A percentile compares a stretch with the other conserved stretches of the same genome.
Conservation (phyloP, 2,329 filamentous ascomycete genomes). For the Corinectria fuckeliana region DNA sequence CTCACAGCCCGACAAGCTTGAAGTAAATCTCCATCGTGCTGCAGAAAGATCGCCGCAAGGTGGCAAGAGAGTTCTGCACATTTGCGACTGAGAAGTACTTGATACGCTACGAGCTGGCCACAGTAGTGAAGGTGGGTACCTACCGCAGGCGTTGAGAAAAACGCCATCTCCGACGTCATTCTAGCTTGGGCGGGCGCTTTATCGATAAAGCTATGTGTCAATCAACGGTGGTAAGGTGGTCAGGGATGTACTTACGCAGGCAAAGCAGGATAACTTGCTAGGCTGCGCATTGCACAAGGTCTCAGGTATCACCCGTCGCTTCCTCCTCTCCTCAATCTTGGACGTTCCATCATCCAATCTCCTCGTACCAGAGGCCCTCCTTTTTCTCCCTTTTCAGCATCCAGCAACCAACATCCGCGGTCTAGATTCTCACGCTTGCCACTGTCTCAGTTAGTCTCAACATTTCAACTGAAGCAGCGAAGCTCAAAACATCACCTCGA, state of each 20-base stretch:
- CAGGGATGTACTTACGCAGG: constrained; percentile 22
- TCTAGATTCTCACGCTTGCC: constrained; percentile 17
- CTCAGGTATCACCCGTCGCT: constrained; percentile 31
- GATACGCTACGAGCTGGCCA: background rate
- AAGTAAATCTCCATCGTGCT: too few relatives aligned
- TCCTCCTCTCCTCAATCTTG: constrained; percentile 23
- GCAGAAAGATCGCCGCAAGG: background rate
- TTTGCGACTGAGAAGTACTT: too few relatives aligned
- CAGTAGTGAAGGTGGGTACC: constrained; percentile 25
- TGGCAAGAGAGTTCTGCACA: background rate
- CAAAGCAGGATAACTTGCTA: constrained; percentile 28
- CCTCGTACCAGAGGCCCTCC: constrained; percentile 21
- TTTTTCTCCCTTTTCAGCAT: background rate
- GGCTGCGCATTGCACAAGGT: constrained; percentile 22
- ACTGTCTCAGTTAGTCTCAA: constrained; percentile 32
- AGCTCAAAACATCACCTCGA: constrained; percentile 30
- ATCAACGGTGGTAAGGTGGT: background rate
- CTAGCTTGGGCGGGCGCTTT: constrained; percentile 24
- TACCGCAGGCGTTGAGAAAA: constrained; percentile 34
- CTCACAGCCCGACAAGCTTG: background rate
- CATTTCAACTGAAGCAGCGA: constrained; percentile 28
- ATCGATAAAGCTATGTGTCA: constrained; percentile 38
- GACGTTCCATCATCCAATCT: constrained; percentile 16
- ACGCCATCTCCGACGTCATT: constrained; percentile 36
- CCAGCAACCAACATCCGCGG: constrained; percentile 5